Percentiles rank a stretch among this genome's conserved stretches.
phyloP scores from a whole-genome alignment of 2,329 filamentous ascomycete species.

The Penicillium decumbens region DNA sequence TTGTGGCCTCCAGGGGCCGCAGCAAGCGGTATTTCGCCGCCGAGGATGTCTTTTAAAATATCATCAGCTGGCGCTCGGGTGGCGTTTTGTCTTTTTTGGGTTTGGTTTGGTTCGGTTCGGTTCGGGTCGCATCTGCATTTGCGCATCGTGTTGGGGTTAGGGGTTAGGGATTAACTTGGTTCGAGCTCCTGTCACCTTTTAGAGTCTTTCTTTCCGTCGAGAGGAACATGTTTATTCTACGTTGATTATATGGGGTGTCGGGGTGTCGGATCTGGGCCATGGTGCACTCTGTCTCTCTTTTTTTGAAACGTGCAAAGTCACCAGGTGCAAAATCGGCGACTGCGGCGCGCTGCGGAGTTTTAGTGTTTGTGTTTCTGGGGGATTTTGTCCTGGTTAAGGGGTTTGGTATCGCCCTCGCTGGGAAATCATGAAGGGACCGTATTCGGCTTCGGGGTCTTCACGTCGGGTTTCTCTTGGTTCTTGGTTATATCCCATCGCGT shows the following conservation, averaged over 20 bases:
- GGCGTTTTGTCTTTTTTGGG: constrained; percentile 5
- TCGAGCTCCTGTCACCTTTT: constrained; percentile 4
- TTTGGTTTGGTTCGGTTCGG: not conserved
- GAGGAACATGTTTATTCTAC: not conserved
- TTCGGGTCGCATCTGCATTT: constrained; percentile 20
- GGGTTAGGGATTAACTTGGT: not conserved
- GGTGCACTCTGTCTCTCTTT: not conserved
- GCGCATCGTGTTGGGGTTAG: constrained; percentile 8
- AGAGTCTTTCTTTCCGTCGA: constrained; percentile 9
- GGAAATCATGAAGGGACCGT: not conserved
- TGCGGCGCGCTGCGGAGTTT: constrained; percentile 13
- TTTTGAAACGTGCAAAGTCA: constrained; percentile 3
- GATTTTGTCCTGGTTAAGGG: not conserved
- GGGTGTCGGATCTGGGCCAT: not conserved
- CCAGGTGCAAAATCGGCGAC: constrained; percentile 13
- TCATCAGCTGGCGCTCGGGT: constrained; percentile 1
- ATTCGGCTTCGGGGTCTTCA: not conserved
- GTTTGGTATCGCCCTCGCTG: not conserved
- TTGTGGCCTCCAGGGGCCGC: constrained; percentile 61
- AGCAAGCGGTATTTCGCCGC: constrained; percentile 69
- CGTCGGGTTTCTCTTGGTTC: constrained; percentile 11
- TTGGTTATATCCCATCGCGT: constrained; percentile 27
- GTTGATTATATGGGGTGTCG: not conserved
- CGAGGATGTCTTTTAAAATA: constrained; percentile 45
- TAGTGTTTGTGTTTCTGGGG: not conserved